Conservation (phyloP, 1,284 basidiomycete genomes). For the Takashimella tepidaria region DNA sequence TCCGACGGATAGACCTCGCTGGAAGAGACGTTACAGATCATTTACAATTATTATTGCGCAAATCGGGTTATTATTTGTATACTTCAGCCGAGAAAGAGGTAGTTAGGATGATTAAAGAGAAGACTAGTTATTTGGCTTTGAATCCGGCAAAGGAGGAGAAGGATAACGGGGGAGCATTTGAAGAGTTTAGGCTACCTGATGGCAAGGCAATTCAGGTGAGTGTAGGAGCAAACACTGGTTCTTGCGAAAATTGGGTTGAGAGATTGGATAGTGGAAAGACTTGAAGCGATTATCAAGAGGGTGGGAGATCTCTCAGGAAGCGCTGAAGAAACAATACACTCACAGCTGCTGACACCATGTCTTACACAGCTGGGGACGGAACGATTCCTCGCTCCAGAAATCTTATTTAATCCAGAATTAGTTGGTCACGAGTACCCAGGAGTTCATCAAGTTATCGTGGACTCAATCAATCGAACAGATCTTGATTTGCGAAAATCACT, state of each 20-base stretch:
- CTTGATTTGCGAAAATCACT: conserved; percentile 87
- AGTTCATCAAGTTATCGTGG: conserved; percentile 76
- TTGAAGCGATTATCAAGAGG: too few relatives aligned
- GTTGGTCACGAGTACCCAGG: conserved; percentile 95
- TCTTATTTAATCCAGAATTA: conserved; percentile 95
- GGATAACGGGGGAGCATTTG: conserved; percentile 64
- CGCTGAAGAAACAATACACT: too few relatives aligned
- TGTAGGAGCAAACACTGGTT: too few relatives aligned
- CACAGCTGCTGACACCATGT: conserved; percentile 4
- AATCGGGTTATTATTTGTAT: conserved; percentile 89
- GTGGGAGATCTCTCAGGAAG: too few relatives aligned
- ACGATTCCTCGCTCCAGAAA: conserved; percentile 94
- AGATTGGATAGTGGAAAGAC: too few relatives aligned
- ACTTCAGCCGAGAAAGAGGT: conserved; percentile 97
- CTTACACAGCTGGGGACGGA: conserved; percentile 77
- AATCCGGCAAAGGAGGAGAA: conserved; percentile 95
- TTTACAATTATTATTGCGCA: conserved; percentile 87
- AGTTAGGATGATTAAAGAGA: conserved; percentile 96
- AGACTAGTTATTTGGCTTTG: conserved; percentile 89
- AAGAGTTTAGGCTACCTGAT: conserved; percentile 92
- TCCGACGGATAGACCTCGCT: conserved; percentile 90
- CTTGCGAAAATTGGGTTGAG: too few relatives aligned
- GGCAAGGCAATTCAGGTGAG: conserved; percentile 85
- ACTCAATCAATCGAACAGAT: conserved; percentile 53
- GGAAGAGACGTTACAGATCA: conserved; percentile 96